Base-by-base conservation (phyloP, 2,329 filamentous ascomycete genomes). In the Chaetomiaceae sp. region DNA sequence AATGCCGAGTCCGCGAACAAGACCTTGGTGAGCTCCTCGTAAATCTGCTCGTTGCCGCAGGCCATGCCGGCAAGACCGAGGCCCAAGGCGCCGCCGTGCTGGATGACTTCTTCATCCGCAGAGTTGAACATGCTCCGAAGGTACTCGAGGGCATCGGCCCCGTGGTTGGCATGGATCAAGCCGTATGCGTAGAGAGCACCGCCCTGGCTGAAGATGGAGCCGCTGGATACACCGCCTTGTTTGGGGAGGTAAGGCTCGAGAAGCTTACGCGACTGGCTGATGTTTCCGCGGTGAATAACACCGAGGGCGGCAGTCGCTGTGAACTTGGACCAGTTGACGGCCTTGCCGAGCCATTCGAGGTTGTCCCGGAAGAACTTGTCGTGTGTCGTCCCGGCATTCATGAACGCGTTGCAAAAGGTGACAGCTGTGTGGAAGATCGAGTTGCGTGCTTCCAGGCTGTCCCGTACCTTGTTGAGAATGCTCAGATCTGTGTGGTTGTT, bases 241-340 rank as follows among this genome's bases (percentile, higher is more conserved):
- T 88, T 85, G 13, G 93, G 93, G 8, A 99, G 82, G 65, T 99
- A 99, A 3, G 93, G 93, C 64, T 96, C 90, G 13, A 99, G 78
- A 2, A 99, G 79, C 72, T 96, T 96, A 64, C 90, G 84, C 1
- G 91, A 93, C 64, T 99, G 92, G 20, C 86, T 87, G 53, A 99
- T 77, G 68, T 99, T 99, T 50, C 93, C 93, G 40, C 90, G 86
- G 69, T 99, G 93, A 56, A 99, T 96, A 45, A 97, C 93, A 68
- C 93, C 93, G 5, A 99, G 76, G 7, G 93, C 93, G 50, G 93
- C 93, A 4, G 93, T 99, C 13, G 93, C 93, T 0, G 93, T 96
- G 68, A 99, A 99, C 68, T 99, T 99, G 55, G 91, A 96, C 93
- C 93, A 99, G 73, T 99, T 99, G 42, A 97, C 90, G 21, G 93